Percentiles rank a stretch among this genome's conserved stretches.
phyloP scores from a whole-genome alignment of 2,329 filamentous ascomycete species.

The Hortaea werneckii region DNA sequence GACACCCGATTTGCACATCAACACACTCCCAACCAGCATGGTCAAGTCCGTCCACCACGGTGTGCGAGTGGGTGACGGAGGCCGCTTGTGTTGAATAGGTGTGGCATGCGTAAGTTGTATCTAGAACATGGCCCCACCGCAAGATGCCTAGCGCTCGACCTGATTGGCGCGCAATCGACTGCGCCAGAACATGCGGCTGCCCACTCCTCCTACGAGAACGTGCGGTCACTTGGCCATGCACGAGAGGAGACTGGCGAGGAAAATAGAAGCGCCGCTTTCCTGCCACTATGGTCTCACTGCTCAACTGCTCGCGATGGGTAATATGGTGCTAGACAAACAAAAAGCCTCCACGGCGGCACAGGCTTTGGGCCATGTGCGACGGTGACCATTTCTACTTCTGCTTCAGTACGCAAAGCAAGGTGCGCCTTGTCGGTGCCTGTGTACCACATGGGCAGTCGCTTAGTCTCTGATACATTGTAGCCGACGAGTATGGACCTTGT shows the following conservation, averaged over 20 bases:
- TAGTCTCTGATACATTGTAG: not conserved
- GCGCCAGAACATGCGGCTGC: not conserved
- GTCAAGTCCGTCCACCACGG: not conserved
- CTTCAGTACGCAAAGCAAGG: not conserved
- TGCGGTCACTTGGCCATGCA: not conserved
- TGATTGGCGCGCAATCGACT: not conserved
- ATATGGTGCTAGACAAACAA: no score
- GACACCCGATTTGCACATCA: no score
- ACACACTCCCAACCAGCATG: no score
- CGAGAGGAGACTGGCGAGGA: not conserved
- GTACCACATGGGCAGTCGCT: not conserved
- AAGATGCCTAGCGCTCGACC: not conserved
- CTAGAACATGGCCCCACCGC: not conserved
- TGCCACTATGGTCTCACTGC: not conserved
- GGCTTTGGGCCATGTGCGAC: not conserved
- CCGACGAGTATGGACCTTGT: no score
- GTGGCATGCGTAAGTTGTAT: not conserved
- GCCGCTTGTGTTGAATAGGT: not conserved
- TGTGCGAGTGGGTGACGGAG: not conserved
- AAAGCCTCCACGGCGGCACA: not conserved
- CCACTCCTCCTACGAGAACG: not conserved
- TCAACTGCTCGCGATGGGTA: not conserved
- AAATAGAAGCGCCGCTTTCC: not conserved
- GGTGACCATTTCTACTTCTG: not conserved
- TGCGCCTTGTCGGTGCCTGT: not conserved